Conservation (phyloP, 2,329 filamentous ascomycete species). For the Aspergillus sp. region DNA sequence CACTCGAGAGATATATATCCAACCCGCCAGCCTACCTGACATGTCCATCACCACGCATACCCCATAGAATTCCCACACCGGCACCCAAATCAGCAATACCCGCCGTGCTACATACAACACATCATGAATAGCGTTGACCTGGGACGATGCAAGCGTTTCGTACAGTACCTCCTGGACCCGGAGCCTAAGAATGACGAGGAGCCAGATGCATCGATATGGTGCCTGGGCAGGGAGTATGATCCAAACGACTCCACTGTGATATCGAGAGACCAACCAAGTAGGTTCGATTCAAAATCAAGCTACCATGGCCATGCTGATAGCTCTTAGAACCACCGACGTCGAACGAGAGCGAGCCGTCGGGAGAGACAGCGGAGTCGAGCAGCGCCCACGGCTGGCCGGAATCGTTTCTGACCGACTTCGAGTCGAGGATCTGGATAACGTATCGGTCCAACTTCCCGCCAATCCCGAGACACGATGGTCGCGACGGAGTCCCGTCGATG, state of each 20-base stretch:
- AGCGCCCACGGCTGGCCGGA: constrained; percentile 60
- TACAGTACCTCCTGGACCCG: constrained; percentile 88
- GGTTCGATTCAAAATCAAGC: too few species aligned
- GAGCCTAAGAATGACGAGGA: constrained; percentile 69
- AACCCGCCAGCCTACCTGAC: neutral
- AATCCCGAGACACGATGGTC: constrained; percentile 70
- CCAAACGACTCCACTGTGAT: too few species aligned
- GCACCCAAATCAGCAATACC: neutral
- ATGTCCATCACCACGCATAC: neutral
- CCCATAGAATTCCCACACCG: neutral
- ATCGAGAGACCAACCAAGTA: too few species aligned
- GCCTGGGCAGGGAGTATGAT: constrained; percentile 58
- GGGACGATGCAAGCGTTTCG: constrained; percentile 68
- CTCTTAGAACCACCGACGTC: neutral
- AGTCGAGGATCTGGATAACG: constrained; percentile 91
- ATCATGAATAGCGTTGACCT: constrained; percentile 62
- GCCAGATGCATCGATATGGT: constrained; percentile 69
- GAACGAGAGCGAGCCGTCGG: constrained; percentile 1
- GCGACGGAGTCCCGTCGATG: constrained; percentile 60
- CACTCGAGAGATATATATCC: neutral
- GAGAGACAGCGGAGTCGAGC: constrained; percentile 3
- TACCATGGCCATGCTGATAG: too few species aligned
- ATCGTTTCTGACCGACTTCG: constrained; percentile 82
- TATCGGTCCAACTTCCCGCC: constrained; percentile 79
- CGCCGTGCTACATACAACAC: neutral